These are phyloP conservation scores for Eremothecium coryli DNA, from an alignment of 1,139 yeast genomes.

Conservation along the genomic window DNA sequence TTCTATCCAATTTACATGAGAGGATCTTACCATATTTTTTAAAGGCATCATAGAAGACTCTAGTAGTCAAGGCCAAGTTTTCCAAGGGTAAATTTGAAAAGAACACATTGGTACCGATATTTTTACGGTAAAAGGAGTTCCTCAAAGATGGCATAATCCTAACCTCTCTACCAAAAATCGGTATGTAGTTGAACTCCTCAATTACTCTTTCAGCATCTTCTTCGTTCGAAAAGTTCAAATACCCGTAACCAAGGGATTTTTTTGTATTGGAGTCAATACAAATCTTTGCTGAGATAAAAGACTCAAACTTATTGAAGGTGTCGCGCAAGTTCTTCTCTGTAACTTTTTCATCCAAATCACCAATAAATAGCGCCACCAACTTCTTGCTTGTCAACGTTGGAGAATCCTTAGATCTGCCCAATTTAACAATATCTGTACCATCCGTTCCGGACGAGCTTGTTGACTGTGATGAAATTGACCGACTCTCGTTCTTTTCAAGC, in stretches of 20 bases:
- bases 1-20: slow-evolving; percentile 38
- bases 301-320: slow-evolving; percentile 32
- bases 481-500: slow-evolving; percentile 11
- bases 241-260: slow-evolving; percentile 43
- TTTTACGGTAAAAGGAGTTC: slow-evolving; percentile 22
- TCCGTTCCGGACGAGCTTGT: slow-evolving; percentile 20
- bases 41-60: slow-evolving; percentile 38
- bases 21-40: slow-evolving; percentile 35
- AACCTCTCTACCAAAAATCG: slow-evolving; percentile 36
- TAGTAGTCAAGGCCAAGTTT: slow-evolving; percentile 30
- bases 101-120: slow-evolving; percentile 29
- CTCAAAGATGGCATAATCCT: slow-evolving; percentile 46
- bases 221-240: slow-evolving; percentile 37
- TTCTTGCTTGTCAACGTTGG: slow-evolving; percentile 13
- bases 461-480: slow-evolving; percentile 10
- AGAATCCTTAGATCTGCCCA: slow-evolving; percentile 12
- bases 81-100: slow-evolving; percentile 35
- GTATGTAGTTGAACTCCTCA: slow-evolving; percentile 38
- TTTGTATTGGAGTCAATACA: slow-evolving; percentile 36
- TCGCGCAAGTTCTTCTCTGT: slow-evolving; percentile 34
- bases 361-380: slow-evolving; percentile 37
- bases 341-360: slow-evolving; percentile 37
- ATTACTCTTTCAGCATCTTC: slow-evolving; percentile 36
- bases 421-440: slow-evolving; percentile 24
- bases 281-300: slow-evolving; percentile 40